phyloP scores from a whole-genome alignment of 106 monocot species.

The Dioscorea zingiberensis region DNA sequence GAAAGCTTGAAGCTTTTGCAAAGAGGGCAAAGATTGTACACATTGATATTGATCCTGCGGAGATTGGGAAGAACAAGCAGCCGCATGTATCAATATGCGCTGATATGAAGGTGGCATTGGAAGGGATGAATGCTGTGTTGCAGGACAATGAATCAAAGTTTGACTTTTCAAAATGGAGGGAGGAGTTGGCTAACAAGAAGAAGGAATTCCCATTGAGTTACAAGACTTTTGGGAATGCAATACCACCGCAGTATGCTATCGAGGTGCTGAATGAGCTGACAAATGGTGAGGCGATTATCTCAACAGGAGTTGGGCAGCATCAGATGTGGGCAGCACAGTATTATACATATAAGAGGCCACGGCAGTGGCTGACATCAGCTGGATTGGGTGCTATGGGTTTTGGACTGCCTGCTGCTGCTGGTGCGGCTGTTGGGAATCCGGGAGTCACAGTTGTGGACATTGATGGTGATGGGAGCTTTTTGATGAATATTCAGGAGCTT shows the following conservation, averaged over 20 bases:
- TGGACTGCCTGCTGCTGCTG: conserved; percentile 87
- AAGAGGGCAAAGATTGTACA: conserved; percentile 89
- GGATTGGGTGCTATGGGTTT: conserved; percentile 96
- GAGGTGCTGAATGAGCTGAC: conserved; percentile 72
- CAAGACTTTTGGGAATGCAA: conserved; percentile 61
- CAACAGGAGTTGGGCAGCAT: conserved; percentile 92
- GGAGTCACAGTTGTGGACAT: conserved; percentile 75
- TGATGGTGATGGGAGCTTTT: conserved; percentile 89
- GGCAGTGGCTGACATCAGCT: conserved; percentile 74
- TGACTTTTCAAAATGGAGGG: conserved; percentile 63
- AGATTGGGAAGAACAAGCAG: conserved; percentile 97
- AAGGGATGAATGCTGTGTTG: conserved; percentile 53
- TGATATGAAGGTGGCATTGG: conserved; percentile 62
- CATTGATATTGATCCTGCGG: conserved; percentile 86
- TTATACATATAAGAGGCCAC: conserved; percentile 54
- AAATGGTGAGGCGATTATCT: conserved; percentile 70
- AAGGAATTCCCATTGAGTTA: conserved; percentile 46
- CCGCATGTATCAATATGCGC: conserved; percentile 80
- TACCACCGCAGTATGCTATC: conserved; percentile 85
- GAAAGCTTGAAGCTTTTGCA: conserved; percentile 87
- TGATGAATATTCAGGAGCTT: conserved; percentile 87
- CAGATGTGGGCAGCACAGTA: conserved; percentile 98
- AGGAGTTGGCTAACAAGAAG: conserved; percentile 70
- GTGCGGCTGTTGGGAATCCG: conserved; percentile 88
- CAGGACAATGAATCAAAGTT: conserved; percentile 23